Percentiles rank a stretch among this genome's conserved stretches.
These are phyloP conservation scores for Hypomontagnella submonticulosa DNA, from an alignment of 495 filamentous ascomycete species.

Conservation along the genomic window DNA sequence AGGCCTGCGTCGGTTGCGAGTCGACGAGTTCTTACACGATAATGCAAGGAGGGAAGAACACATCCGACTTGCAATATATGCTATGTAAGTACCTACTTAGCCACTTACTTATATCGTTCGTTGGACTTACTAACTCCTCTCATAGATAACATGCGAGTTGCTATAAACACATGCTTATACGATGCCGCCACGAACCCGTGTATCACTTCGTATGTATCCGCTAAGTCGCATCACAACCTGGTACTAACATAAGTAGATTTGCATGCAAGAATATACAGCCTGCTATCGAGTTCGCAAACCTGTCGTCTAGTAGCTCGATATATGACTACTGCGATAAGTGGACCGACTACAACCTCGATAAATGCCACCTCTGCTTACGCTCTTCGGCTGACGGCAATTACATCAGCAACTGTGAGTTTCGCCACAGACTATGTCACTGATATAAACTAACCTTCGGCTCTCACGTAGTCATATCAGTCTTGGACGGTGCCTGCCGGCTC, in stretches of 20 bases:
- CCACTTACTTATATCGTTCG: not conserved
- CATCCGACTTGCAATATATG: conserved; percentile 53
- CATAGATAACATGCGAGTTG: conserved; percentile 60
- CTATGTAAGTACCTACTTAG: conserved; percentile 51
- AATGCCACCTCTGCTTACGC: conserved; percentile 52
- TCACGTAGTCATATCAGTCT: conserved; percentile 51
- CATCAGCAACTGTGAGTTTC: conserved; percentile 54
- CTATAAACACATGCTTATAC: conserved; percentile 55
- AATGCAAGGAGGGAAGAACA: conserved; percentile 21
- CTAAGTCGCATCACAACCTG: not conserved
- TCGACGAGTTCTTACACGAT: conserved; percentile 51
- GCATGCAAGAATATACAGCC: conserved; percentile 53
- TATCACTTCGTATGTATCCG: conserved; percentile 51
- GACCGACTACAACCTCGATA: conserved; percentile 45
- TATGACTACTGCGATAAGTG: conserved; percentile 58
- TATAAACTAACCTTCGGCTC: conserved; percentile 12
- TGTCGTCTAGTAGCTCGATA: conserved; percentile 45
- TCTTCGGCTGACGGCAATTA: conserved; percentile 37
- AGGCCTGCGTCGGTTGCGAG: conserved; percentile 57
- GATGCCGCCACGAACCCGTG: conserved; percentile 49
- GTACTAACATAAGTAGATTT: conserved; percentile 45
- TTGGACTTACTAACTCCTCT: conserved; percentile 7
- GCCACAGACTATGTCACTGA: not conserved
- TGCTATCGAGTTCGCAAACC: conserved; percentile 52
- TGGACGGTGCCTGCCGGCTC: conserved; percentile 61